Conservation (phyloP, 192 early-diverging fungal species). For the Rhizophagus clarus region DNA sequence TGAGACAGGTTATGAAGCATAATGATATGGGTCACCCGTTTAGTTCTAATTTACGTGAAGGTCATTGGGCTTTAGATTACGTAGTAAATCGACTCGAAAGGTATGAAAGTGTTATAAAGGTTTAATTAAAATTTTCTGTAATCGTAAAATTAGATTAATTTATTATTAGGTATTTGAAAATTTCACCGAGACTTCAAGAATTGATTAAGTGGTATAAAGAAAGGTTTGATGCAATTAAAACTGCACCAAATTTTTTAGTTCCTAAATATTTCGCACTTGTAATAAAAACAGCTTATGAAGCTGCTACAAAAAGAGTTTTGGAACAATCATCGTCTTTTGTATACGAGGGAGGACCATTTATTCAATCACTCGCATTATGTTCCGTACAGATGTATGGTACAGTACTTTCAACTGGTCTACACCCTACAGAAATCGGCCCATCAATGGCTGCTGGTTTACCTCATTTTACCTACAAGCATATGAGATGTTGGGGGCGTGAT, state of each 20-base stretch:
- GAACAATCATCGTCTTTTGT: constrained; percentile 59
- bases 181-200: constrained; percentile 33
- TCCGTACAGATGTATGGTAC: constrained; percentile 83
- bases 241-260: constrained; percentile 77
- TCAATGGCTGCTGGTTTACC: constrained; percentile 93
- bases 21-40: constrained; percentile 95
- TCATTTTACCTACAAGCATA: constrained; percentile 89
- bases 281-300: constrained; percentile 76
- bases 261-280: constrained; percentile 95
- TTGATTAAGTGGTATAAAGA: constrained; percentile 78
- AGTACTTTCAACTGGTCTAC: constrained; percentile 81
- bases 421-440: constrained; percentile 57
- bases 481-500: constrained; percentile 99
- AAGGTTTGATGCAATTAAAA: constrained; percentile 71
- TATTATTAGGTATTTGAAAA: constrained; percentile 36
- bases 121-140: neutral
- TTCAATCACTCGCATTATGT: constrained; percentile 72
- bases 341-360: constrained; percentile 64
- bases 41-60: constrained; percentile 85
- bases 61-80: constrained; percentile 93
- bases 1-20: constrained; percentile 74
- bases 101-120: constrained; percentile 32
- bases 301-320: constrained; percentile 65
- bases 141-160: neutral
- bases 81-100: constrained; percentile 70